Base-by-base conservation (phyloP, 805 yeast genomes). In the Wickerhamomyces rabaulensis region DNA sequence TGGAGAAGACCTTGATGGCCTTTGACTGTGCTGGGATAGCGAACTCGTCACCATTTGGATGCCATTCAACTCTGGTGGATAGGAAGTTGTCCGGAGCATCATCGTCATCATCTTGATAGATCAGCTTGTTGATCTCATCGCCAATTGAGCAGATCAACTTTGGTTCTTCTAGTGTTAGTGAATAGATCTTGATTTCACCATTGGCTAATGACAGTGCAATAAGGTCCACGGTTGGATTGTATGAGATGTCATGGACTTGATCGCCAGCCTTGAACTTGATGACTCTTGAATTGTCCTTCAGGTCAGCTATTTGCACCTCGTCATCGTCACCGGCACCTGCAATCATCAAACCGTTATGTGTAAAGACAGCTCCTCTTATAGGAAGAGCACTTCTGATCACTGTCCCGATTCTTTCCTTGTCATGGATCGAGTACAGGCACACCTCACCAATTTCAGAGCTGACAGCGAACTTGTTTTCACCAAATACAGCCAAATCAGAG, bases 321-420 rank as follows among this genome's bases (percentile, higher is more conserved):
- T 76, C 74, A 51, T 80, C 85, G 52, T 84, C 87, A 36, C 92
- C 91, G 22, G 84, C 90, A 49, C 80, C 73, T 1, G 80, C 68
- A 1, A 74, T 68, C 58, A 78, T 68, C 31, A 76, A 73, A 0
- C 85, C 89, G 43, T 76, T 78, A 53, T 84, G 86, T 20, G 83
- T 77, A 55, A 80, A 75, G 13, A 66, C 67, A 8, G 78, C 72
- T 52, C 77, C 82, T 51, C 86, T 65, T 20, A 81, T 56, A 63
- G 64, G 60, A 6, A 60, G 44, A 9, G 56, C 46, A 37, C 60
- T 54, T 49, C 63, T 56, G n/a, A 58, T 41, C 2, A 56, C 47
- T 9, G 46, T 56, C 4, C 55, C 50, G 4, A 45, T 17, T 1
- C 42, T 23, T 9, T 42, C 41, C 8, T 43, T 44, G 9, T 44